Base-by-base conservation (phyloP, 371 early-diverging fungal genomes). In the Syncephalastrum monosporum region DNA sequence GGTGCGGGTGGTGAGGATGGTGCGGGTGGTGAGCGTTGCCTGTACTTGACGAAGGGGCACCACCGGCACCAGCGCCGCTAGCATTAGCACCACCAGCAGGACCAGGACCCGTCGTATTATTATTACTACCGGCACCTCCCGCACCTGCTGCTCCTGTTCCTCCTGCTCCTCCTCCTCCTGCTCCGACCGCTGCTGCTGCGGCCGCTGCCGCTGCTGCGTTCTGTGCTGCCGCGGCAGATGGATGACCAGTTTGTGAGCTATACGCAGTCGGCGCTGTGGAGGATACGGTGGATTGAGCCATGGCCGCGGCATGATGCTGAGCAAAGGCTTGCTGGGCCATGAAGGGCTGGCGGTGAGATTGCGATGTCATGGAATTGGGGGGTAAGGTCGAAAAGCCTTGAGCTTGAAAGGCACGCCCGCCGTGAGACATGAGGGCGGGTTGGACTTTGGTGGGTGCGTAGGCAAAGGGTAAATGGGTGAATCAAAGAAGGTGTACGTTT, bases 201-300 rank as follows among this genome's bases (percentile, higher is more conserved):
- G 57, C 57, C 7, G 60, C 60, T 16, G 61, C 53, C 17, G 61
- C 57, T n/a, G 65, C 52, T n/a, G 60, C 60, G 42, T 38, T 27
- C 27, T 25, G 17, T 13, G 55, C 19, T 50, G 50, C 50, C 48
- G 52, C 53, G 12, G 50, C 50, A 25, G 50, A 25, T 21, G 50
- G 29, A 50, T 23, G 41, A 61, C 54, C 48, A 19, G 47, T 12
- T 47, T 42, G 51, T 19, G 15, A 41, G 27, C 24, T 56, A 47
- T 47, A 56, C 1, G 47, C 33, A 13, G 54, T 42, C 3, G 43
- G 38, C 1, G 51, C 47, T 5, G 53, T 46, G 23, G 60, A 42
- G 17, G 60, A 50, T 17, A 47, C 60, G 49, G 48, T 53, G 2
- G 60, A 53, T 25, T 38, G 24, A 17, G 56, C 47, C 48, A 53